Conservation (phyloP, 2,329 filamentous ascomycete genomes). For the Nectriaceae sp. region DNA sequence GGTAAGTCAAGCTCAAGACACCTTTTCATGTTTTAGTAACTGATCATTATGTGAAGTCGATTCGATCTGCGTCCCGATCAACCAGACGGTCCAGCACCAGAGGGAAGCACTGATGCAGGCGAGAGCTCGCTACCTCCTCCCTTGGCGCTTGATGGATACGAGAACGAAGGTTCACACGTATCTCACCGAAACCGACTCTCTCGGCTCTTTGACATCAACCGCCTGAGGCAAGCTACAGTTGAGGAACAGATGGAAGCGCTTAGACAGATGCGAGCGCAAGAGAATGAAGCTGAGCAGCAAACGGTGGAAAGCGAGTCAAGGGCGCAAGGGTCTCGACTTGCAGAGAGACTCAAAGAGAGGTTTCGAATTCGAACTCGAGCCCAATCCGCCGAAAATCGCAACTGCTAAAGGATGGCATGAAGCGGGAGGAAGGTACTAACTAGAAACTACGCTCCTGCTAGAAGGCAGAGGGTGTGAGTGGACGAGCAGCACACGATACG, state of each 20-base stretch:
- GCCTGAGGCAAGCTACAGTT: constrained; percentile 58
- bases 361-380: constrained; percentile 54
- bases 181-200: constrained; percentile 49
- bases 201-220: constrained; percentile 57
- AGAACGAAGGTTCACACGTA: constrained; percentile 31
- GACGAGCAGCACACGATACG: neutral
- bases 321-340: constrained; percentile 45
- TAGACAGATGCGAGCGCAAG: constrained; percentile 42
- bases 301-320: constrained; percentile 34
- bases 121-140: constrained; percentile 41
- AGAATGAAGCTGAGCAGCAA: constrained; percentile 21
- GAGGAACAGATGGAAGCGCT: constrained; percentile 65
- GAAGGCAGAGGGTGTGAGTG: too few species aligned
- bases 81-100: constrained; percentile 15
- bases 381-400: constrained; percentile 31
- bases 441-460: too few species aligned
- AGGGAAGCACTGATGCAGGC: constrained; percentile 21
- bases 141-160: constrained; percentile 41
- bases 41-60: constrained; percentile 42
- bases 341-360: constrained; percentile 53
- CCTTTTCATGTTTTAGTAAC: neutral
- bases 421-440: neutral
- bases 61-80: constrained; percentile 53
- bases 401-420: neutral
- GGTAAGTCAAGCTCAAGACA: constrained; percentile 48